These are phyloP conservation scores for Terfezia boudieri DNA, from an alignment of 495 filamentous ascomycete genomes.

Conservation along the genomic window DNA sequence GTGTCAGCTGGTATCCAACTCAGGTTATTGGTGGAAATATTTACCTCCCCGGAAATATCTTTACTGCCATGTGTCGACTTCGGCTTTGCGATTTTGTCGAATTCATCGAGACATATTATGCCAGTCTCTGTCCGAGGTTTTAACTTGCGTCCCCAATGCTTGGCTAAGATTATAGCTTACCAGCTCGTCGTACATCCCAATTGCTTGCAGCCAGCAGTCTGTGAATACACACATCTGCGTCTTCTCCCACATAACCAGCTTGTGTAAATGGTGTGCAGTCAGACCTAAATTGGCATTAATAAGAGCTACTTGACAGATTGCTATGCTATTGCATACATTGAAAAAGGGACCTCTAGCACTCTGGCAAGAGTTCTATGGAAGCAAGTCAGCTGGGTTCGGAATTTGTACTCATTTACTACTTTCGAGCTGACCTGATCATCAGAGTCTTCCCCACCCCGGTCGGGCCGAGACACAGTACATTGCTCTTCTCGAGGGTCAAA, in stretches of 20 bases:
- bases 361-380: slow-evolving; percentile 35
- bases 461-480: slow-evolving; percentile 77
- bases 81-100: slow-evolving; percentile 79
- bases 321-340: slow-evolving; percentile 29
- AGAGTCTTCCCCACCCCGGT: slow-evolving; percentile 94
- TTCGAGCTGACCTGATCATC: slow-evolving; percentile 44
- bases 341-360: slow-evolving; percentile 79
- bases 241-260: slow-evolving; percentile 92
- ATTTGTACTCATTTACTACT: too few relatives aligned
- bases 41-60: slow-evolving; percentile 18
- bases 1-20: background rate
- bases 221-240: slow-evolving; percentile 81
- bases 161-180: background rate
- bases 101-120: slow-evolving; percentile 86
- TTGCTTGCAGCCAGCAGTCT: slow-evolving; percentile 72
- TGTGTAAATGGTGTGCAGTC: slow-evolving; percentile 96
- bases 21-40: slow-evolving; percentile 11
- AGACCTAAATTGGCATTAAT: slow-evolving; percentile 23
- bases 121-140: slow-evolving; percentile 44
- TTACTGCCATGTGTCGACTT: slow-evolving; percentile 39
- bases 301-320: background rate
- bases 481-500: slow-evolving; percentile 82
- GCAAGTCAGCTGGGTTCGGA: too few relatives aligned
- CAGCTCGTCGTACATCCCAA: slow-evolving; percentile 51
- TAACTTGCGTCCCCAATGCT: background rate